phyloP scores from a whole-genome alignment of 1,284 basidiomycete species.

The Neonothopanus nambi region DNA sequence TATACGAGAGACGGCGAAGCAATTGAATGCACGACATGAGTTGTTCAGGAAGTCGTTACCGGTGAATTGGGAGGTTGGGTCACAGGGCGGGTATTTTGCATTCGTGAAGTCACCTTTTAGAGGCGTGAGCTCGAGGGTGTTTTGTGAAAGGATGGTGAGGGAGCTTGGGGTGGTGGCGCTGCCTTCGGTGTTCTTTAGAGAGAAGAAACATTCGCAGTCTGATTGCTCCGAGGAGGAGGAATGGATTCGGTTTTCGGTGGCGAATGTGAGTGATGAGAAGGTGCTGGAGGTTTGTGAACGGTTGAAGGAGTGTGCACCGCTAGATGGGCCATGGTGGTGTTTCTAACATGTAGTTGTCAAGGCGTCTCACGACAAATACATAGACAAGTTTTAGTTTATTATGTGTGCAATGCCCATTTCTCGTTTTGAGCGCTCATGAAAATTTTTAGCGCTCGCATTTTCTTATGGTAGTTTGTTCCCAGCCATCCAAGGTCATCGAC shows the following conservation, averaged over 20 bases:
- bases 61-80: conserved; percentile 58
- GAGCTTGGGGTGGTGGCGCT: conserved; percentile 69
- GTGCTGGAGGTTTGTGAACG: conserved; percentile 61
- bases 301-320: conserved; percentile 41
- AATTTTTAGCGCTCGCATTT: too few species aligned
- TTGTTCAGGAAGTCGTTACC: conserved; percentile 57
- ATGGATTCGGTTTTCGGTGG: conserved; percentile 80
- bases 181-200: conserved; percentile 70
- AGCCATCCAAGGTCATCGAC: too few species aligned
- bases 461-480: too few species aligned
- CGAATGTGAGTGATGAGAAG: conserved; percentile 73
- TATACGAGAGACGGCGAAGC: conserved; percentile 50
- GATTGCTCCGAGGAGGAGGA: conserved; percentile 31
- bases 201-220: too few species aligned
- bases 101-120: conserved; percentile 75
- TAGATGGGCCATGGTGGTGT: too few species aligned
- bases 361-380: too few species aligned
- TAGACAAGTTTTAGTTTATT: too few species aligned
- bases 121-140: conserved; percentile 47
- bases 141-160: conserved; percentile 60
- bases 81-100: conserved; percentile 70
- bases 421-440: too few species aligned
- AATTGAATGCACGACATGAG: conserved; percentile 56
- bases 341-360: too few species aligned
- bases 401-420: too few species aligned